These are phyloP conservation scores for Blastosporella zonata DNA, from an alignment of 1,284 basidiomycete genomes.

Conservation along the genomic window DNA sequence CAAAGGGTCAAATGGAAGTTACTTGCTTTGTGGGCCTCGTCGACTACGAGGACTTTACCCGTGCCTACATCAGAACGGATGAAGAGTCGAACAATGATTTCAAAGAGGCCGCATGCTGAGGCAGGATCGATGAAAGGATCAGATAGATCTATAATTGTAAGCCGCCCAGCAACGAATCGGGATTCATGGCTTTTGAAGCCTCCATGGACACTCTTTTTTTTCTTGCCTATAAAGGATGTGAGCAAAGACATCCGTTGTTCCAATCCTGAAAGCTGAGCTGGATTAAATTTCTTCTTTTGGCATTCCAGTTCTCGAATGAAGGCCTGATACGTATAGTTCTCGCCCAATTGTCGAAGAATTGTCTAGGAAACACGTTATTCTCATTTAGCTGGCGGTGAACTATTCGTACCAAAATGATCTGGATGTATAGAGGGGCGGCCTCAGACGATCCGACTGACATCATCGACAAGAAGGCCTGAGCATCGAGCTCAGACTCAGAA, in stretches of 20 bases:
- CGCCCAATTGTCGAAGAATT: slow-evolving; percentile 38
- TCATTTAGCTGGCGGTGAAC: neutral
- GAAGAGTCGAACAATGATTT: slow-evolving; percentile 64
- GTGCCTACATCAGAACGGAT: slow-evolving; percentile 57
- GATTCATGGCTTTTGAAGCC: slow-evolving; percentile 8
- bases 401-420: slow-evolving; percentile 50
- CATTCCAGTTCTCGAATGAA: slow-evolving; percentile 48
- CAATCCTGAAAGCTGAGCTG: slow-evolving; percentile 47
- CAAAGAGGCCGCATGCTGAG: slow-evolving; percentile 67
- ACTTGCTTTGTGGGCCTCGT: slow-evolving; percentile 71
- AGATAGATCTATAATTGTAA: slow-evolving; percentile 66
- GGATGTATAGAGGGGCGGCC: slow-evolving; percentile 62
- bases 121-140: slow-evolving; percentile 69
- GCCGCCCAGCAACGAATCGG: slow-evolving; percentile 50
- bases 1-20: slow-evolving; percentile 21
- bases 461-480: slow-evolving; percentile 61
- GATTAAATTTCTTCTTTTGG: slow-evolving; percentile 51
- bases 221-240: slow-evolving; percentile 46
- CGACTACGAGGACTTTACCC: slow-evolving; percentile 70
- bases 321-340: slow-evolving; percentile 33
- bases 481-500: slow-evolving; percentile 61
- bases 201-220: slow-evolving; percentile 8
- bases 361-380: slow-evolving; percentile 24
- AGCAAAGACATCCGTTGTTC: slow-evolving; percentile 59
- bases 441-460: slow-evolving; percentile 64